A percentile compares a stretch with the other conserved stretches of the same genome.
phyloP scores from a whole-genome alignment of 495 filamentous ascomycete genomes.

The Aspergillus panamensis region DNA sequence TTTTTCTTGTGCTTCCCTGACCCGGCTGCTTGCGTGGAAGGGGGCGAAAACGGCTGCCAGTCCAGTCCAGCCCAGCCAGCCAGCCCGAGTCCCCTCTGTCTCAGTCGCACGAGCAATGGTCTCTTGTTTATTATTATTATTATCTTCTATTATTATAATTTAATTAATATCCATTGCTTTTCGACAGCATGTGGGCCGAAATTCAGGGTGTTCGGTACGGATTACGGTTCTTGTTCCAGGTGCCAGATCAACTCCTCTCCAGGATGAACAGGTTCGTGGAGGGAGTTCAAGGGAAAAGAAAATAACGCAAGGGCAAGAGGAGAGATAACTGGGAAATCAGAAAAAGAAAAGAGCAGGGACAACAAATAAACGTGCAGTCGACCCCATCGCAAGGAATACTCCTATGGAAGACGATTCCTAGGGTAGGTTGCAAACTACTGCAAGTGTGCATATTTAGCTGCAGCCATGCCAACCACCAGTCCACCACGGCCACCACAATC shows the following conservation, averaged over 20 bases:
- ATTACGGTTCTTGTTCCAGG: too few relatives aligned
- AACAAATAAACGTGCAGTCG: conserved; percentile 16
- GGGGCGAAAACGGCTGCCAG: conserved; percentile 16
- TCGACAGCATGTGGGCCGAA: background rate
- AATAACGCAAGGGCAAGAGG: background rate
- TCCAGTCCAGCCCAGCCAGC: conserved; percentile 6
- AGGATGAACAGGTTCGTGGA: too few relatives aligned
- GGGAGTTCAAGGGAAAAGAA: background rate
- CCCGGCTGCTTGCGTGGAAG: conserved; percentile 33
- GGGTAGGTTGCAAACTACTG: conserved; percentile 17
- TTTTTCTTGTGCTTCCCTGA: conserved; percentile 16
- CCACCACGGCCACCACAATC: background rate
- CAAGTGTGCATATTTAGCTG: conserved; percentile 23
- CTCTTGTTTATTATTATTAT: conserved; percentile 6
- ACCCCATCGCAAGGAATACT: background rate
- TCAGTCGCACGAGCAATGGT: conserved; percentile 11
- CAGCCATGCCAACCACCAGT: conserved; percentile 14
- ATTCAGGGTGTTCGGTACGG: background rate
- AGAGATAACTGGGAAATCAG: background rate
- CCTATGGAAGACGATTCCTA: background rate
- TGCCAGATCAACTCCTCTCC: too few relatives aligned
- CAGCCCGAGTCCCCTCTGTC: conserved; percentile 10
- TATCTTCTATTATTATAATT: conserved; percentile 1
- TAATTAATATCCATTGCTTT: background rate
- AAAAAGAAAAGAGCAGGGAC: conserved; percentile 10